These are phyloP conservation scores for Penicilliopsis zonata DNA, from an alignment of 495 filamentous ascomycete species.

Conservation along the genomic window DNA sequence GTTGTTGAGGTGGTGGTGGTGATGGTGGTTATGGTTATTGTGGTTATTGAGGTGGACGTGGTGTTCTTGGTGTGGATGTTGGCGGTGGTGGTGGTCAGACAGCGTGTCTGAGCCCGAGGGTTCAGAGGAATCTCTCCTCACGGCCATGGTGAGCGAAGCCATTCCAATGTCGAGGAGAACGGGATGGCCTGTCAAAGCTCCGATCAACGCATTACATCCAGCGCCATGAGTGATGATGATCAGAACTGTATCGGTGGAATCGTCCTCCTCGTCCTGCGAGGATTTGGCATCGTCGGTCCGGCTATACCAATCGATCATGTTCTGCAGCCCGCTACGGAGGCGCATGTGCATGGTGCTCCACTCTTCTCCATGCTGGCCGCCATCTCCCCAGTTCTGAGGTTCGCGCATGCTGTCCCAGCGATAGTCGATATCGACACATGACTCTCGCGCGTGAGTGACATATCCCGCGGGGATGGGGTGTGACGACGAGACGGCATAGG, in stretches of 20 bases:
- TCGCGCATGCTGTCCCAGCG: slow-evolving; percentile 87
- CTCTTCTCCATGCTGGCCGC: slow-evolving; percentile 82
- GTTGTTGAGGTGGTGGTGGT: too few species aligned
- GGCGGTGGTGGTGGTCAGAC: background rate
- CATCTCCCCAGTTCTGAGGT: slow-evolving; percentile 68
- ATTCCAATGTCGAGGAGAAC: slow-evolving; percentile 81
- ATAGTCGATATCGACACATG: slow-evolving; percentile 75
- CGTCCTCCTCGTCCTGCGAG: slow-evolving; percentile 33
- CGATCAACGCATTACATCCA: slow-evolving; percentile 91
- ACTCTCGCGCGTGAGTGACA: slow-evolving; percentile 83
- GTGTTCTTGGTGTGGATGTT: too few species aligned
- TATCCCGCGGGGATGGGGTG: slow-evolving; percentile 79
- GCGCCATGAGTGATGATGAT: slow-evolving; percentile 94
- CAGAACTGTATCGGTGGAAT: slow-evolving; percentile 64
- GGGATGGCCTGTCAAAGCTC: slow-evolving; percentile 77
- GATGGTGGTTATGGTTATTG: too few species aligned
- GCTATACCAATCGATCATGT: slow-evolving; percentile 74
- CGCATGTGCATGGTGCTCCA: slow-evolving; percentile 91
- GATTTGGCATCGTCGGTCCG: slow-evolving; percentile 28
- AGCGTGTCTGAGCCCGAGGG: background rate
- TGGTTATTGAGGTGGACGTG: too few species aligned
- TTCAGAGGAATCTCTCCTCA: slow-evolving; percentile 42
- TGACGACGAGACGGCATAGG: slow-evolving; percentile 69
- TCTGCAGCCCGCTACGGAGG: slow-evolving; percentile 63
- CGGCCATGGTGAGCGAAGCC: slow-evolving; percentile 83